Conservation (phyloP, 2,329 filamentous ascomycete species). For the Beauveria sp. region DNA sequence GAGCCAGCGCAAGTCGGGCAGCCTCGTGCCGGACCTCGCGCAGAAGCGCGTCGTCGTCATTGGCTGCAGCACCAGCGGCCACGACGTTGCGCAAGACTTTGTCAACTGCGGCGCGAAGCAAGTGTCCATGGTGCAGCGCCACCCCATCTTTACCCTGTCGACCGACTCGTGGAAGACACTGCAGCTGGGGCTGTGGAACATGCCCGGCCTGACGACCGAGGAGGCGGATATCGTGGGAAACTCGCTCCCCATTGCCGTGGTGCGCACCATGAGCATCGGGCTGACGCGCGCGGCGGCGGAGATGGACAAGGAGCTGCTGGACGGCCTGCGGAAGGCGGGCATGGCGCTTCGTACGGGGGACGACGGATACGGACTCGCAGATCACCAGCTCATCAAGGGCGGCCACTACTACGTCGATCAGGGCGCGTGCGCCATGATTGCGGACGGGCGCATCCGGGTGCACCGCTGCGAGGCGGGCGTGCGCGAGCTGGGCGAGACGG, state of each 20-base stretch:
- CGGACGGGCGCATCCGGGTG: conserved; percentile 34
- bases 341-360: conserved; percentile 31
- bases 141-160: conserved; percentile 42
- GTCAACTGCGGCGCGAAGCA: conserved; percentile 36
- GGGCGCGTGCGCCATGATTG: conserved; percentile 31
- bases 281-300: conserved; percentile 28
- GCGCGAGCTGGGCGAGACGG: conserved; percentile 21
- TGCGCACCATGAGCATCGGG: conserved; percentile 35
- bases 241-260: conserved; percentile 38
- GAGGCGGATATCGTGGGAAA: conserved; percentile 42
- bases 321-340: conserved; percentile 35
- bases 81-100: conserved; percentile 44
- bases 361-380: conserved; percentile 28
- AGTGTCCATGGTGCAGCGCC: conserved; percentile 47
- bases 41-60: conserved; percentile 39
- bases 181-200: conserved; percentile 31
- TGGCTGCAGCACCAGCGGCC: conserved; percentile 41
- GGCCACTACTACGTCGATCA: conserved; percentile 38
- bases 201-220: conserved; percentile 35
- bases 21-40: conserved; percentile 16
- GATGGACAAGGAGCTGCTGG: conserved; percentile 33
- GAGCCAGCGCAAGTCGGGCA: conserved; percentile 26
- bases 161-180: conserved; percentile 32
- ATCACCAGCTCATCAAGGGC: conserved; percentile 30
- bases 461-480: conserved; percentile 24